These are phyloP conservation scores for Volvox carteri DNA, from an alignment of 163 green algal genomes.

Conservation along the genomic window DNA sequence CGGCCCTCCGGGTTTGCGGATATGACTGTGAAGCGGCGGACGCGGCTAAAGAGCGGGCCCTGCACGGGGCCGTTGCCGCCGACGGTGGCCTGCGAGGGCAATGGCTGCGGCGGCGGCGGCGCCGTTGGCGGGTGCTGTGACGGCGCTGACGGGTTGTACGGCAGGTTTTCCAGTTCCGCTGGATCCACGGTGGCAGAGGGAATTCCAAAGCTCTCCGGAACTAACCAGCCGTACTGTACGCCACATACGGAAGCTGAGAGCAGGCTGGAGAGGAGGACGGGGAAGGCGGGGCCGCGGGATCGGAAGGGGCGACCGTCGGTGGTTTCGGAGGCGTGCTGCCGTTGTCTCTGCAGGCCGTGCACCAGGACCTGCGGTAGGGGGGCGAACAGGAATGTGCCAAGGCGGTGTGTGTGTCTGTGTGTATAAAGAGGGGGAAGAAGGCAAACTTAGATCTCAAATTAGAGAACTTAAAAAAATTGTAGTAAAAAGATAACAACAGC, in stretches of 20 bases:
- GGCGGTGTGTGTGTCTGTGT: too few relatives aligned
- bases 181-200: constrained; percentile 26
- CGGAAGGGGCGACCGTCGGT: neutral
- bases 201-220: constrained; percentile 40
- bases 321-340: neutral
- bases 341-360: constrained; percentile 20
- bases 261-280: constrained; percentile 44
- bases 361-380: constrained; percentile 30
- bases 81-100: neutral
- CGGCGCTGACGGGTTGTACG: neutral
- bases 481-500: too few relatives aligned
- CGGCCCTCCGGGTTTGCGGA: constrained; percentile 42
- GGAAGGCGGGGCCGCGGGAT: neutral
- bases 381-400: too few relatives aligned
- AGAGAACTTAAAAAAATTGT: too few relatives aligned
- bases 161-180: neutral
- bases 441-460: too few relatives aligned
- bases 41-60: constrained; percentile 41
- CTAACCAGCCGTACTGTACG: constrained; percentile 46
- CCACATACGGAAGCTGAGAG: constrained; percentile 43
- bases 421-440: too few relatives aligned
- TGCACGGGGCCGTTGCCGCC: neutral
- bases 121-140: neutral
- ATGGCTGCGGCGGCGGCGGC: neutral
- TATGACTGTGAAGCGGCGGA: constrained; percentile 39